These are phyloP conservation scores for Lactarius deliciosus DNA, from an alignment of 768 basidiomycete genomes.

Conservation along the genomic window DNA sequence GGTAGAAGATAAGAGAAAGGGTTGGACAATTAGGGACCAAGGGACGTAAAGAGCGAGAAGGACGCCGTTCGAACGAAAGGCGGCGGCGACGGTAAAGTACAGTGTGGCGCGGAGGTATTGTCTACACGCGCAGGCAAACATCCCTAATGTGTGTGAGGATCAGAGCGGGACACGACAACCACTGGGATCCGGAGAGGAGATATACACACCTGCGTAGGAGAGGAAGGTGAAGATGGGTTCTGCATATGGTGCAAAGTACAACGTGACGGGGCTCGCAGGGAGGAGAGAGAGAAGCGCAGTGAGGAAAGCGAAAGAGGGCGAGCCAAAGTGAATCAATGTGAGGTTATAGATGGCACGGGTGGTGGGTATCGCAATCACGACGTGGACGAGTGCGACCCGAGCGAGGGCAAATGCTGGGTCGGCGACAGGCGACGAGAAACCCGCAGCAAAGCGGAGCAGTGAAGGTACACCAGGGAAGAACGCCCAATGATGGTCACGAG, in stretches of 20 bases:
- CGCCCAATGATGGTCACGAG: constrained; percentile 82
- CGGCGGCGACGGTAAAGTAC: constrained; percentile 60
- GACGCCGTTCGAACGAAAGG: constrained; percentile 78
- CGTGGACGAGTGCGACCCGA: constrained; percentile 37
- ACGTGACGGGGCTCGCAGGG: constrained; percentile 74
- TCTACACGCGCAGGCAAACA: constrained; percentile 51
- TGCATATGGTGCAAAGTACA: constrained; percentile 69
- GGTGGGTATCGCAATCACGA: constrained; percentile 41
- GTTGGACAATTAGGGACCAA: constrained; percentile 68
- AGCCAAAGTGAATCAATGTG: constrained; percentile 55
- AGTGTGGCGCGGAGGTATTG: constrained; percentile 58
- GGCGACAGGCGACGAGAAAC: not conserved
- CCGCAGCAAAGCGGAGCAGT: constrained; percentile 43
- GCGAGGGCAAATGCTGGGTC: constrained; percentile 6
- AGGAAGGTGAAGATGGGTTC: constrained; percentile 87
- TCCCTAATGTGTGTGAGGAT: constrained; percentile 42
- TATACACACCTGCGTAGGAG: constrained; percentile 64
- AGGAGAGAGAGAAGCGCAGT: constrained; percentile 69
- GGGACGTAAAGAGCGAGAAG: constrained; percentile 73
- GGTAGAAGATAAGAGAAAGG: constrained; percentile 39
- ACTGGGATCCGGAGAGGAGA: constrained; percentile 9
- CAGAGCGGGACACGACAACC: not conserved
- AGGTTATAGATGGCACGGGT: constrained; percentile 55
- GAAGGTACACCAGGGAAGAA: constrained; percentile 73
- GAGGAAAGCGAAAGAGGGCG: constrained; percentile 58